A percentile compares a stretch with the other conserved stretches of the same genome.
These are phyloP conservation scores for Fusarium chlamydosporum DNA, from an alignment of 2,329 filamentous ascomycete genomes.

Conservation along the genomic window DNA sequence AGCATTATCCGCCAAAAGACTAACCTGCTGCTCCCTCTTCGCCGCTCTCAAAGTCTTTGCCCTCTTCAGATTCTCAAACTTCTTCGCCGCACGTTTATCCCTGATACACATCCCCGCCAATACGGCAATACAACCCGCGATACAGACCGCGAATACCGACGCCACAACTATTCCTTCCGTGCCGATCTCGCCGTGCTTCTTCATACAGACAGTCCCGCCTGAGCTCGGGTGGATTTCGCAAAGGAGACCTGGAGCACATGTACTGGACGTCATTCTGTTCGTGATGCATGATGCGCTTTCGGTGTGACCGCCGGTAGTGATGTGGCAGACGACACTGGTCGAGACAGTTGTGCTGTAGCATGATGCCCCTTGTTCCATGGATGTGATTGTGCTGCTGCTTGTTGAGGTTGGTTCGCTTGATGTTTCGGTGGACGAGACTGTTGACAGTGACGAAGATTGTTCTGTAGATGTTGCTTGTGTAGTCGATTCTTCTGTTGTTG, in stretches of 20 bases:
- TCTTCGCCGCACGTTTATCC: constrained; percentile 19
- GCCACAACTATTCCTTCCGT: constrained; percentile 26
- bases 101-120: constrained; percentile 12
- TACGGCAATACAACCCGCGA: constrained; percentile 15
- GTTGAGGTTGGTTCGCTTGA: constrained; percentile 3
- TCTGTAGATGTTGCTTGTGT: constrained; percentile 9
- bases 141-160: constrained; percentile 3
- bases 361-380: constrained; percentile 12
- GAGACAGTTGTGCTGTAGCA: constrained; percentile 29
- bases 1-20: constrained; percentile 3
- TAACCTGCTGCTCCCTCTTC: constrained; percentile 9
- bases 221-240: constrained; percentile 24
- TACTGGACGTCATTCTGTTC: constrained; percentile 26
- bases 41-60: constrained; percentile 13
- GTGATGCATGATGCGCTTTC: constrained; percentile 22
- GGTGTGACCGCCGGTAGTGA: constrained; percentile 26
- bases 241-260: constrained; percentile 18
- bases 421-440: constrained; percentile 4
- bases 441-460: background rate
- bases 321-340: constrained; percentile 26
- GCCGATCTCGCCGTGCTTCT: constrained; percentile 11
- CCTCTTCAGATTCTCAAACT: constrained; percentile 11
- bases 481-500: constrained; percentile 7
- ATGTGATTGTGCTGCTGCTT: background rate
- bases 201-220: constrained; percentile 23